These are phyloP conservation scores for Suhomyces prunicola DNA, from an alignment of 805 yeast species.

Conservation along the genomic window DNA sequence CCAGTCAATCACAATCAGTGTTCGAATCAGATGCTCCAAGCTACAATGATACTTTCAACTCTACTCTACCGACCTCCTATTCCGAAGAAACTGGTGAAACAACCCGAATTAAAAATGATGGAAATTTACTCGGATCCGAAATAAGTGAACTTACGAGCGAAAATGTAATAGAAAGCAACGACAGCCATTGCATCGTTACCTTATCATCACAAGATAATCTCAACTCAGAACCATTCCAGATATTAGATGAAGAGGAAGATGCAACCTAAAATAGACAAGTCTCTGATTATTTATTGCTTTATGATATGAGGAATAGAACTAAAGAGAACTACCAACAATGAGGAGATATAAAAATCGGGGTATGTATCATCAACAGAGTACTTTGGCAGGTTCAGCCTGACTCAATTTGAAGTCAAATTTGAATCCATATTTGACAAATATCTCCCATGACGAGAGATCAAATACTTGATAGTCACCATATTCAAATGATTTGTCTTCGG, in stretches of 20 bases:
- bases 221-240: background rate
- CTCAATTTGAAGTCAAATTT: slow-evolving; percentile 33
- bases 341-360: background rate
- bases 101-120: background rate
- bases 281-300: background rate
- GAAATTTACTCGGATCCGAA: background rate
- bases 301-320: background rate
- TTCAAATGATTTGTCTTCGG: slow-evolving; percentile 12
- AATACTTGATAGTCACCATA: slow-evolving; percentile 41
- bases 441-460: slow-evolving; percentile 42
- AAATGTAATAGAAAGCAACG: background rate
- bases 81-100: background rate
- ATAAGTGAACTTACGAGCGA: background rate
- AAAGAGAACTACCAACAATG: background rate
- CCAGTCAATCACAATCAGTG: background rate
- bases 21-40: background rate
- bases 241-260: background rate
- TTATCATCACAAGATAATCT: background rate
- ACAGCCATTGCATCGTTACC: background rate
- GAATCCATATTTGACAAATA: slow-evolving; percentile 35
- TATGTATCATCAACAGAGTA: slow-evolving; percentile 6
- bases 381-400: slow-evolving; percentile 26
- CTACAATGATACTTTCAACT: background rate
- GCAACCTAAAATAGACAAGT: background rate
- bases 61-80: background rate